phyloP scores from a whole-genome alignment of 345 rosid species.

The Eucalyptus pumila region DNA sequence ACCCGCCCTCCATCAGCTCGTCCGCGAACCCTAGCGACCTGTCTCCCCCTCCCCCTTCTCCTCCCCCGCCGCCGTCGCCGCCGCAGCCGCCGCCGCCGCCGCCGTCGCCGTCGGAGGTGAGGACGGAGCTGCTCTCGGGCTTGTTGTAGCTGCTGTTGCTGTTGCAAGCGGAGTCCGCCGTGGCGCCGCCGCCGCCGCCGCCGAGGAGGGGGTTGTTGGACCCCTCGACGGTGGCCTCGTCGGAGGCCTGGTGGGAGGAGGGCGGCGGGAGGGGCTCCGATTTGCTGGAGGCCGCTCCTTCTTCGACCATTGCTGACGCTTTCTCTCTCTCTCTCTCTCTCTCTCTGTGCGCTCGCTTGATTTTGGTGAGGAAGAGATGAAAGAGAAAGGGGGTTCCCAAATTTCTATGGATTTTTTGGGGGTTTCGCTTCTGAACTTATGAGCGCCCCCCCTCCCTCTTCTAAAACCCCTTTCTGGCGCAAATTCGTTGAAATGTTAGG shows the following conservation, averaged over 20 bases:
- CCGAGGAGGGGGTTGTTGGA: neutral
- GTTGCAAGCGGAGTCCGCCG: constrained; percentile 57
- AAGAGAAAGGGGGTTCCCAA: neutral
- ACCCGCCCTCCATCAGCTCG: constrained; percentile 57
- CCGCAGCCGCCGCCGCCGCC: neutral
- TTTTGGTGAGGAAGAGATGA: neutral
- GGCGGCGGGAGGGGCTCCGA: neutral
- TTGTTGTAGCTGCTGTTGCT: constrained; percentile 1
- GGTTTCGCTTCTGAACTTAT: neutral
- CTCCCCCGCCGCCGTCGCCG: neutral
- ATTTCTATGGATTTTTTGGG: neutral
- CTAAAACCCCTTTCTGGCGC: neutral
- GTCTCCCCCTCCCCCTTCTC: neutral
- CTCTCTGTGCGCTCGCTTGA: neutral
- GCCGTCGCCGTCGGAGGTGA: constrained; percentile 10
- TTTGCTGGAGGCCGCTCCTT: constrained; percentile 6
- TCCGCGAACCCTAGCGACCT: constrained; percentile 52
- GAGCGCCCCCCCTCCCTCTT: neutral
- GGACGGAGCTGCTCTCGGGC: constrained; percentile 33
- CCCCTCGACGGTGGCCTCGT: constrained; percentile 23
- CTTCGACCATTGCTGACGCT: constrained; percentile 21
- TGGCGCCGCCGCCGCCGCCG: neutral
- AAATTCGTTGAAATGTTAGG: neutral
- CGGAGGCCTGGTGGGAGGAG: constrained; percentile 2
- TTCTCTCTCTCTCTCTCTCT: neutral